Conservation (phyloP, 495 filamentous ascomycete genomes). For the Thermochaetoides thermophila region DNA sequence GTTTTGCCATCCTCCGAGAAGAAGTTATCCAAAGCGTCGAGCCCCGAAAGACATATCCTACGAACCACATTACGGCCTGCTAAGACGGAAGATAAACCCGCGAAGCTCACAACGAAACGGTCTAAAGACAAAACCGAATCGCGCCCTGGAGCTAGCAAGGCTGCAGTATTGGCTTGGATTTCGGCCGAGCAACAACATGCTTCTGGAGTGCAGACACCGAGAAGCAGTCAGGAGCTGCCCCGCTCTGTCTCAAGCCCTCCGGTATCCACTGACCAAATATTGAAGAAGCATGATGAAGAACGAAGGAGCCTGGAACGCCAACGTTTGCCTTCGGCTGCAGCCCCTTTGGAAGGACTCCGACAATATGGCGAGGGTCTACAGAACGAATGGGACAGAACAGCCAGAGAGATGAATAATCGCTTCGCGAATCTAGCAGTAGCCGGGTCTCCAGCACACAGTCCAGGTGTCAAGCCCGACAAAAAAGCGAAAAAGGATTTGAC, state of each 20-base stretch:
- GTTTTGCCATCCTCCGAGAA: slow-evolving; percentile 17
- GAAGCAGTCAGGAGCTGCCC: slow-evolving; percentile 3
- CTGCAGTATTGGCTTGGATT: slow-evolving; percentile 77
- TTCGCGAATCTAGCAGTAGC: too few species aligned
- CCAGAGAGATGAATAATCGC: slow-evolving; percentile 25
- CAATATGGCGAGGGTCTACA: slow-evolving; percentile 13
- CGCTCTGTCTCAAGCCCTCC: slow-evolving; percentile 9
- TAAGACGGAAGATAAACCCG: slow-evolving; percentile 46
- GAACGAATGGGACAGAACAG: slow-evolving; percentile 30
- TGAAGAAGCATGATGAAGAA: too few species aligned
- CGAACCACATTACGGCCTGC: slow-evolving; percentile 60
- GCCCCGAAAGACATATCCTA: slow-evolving; percentile 75
- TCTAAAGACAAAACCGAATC: slow-evolving; percentile 14
- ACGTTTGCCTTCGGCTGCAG: too few species aligned
- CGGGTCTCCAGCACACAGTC: too few species aligned
- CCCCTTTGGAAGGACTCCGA: slow-evolving; percentile 11
- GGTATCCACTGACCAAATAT: too few species aligned
- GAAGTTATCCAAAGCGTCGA: slow-evolving; percentile 48
- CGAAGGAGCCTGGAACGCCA: too few species aligned
- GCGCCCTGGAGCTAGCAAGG: slow-evolving; percentile 53
- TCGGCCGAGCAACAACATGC: slow-evolving; percentile 22
- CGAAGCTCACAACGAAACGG: too few species aligned
- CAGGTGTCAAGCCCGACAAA: slow-evolving; percentile 9
- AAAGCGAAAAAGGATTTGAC: slow-evolving; percentile 12
- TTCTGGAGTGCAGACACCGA: slow-evolving; percentile 1